Evolutionary conservation across 1,284 basidiomycete species (phyloP).

Genomic region (Ceratobasidium sp.): DNA sequence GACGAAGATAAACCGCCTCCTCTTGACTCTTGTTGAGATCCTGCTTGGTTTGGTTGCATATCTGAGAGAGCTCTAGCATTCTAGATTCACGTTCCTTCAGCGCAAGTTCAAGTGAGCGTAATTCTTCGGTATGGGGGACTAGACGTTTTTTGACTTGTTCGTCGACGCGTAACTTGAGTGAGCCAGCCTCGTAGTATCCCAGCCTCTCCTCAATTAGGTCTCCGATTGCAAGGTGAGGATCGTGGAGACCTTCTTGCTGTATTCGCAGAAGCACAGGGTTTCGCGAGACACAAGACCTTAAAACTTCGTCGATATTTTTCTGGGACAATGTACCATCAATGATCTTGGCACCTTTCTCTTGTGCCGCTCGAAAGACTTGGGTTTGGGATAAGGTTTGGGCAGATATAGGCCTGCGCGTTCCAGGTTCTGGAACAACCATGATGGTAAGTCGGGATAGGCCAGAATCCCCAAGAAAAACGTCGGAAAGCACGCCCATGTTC

Average conservation of each 20-base stretch:
- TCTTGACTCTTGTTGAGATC: neutral
- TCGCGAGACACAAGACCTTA: neutral
- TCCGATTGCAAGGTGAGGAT: neutral
- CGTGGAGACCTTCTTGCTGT: neutral
- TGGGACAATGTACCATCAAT: neutral
- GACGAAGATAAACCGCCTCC: neutral
- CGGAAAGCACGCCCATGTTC: constrained; percentile 18
- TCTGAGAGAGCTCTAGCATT: neutral
- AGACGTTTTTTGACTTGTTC: neutral
- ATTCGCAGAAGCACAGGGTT: neutral
- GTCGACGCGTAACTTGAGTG: neutral
- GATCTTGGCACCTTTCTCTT: neutral
- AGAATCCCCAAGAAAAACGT: constrained; percentile 9
- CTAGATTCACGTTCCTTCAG: neutral
- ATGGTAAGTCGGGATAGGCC: neutral
- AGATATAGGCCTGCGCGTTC: neutral
- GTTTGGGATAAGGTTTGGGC: neutral
- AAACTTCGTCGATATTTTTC: neutral
- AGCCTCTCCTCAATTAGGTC: neutral
- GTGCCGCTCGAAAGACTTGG: neutral
- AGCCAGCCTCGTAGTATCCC: constrained; percentile 24
- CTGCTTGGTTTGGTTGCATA: neutral
- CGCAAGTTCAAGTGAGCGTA: neutral
- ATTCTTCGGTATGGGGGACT: neutral
- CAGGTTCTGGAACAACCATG: constrained; percentile 13